Base-by-base conservation (phyloP, 2,329 filamentous ascomycete species). In the Arachnopeziza araneosa region DNA sequence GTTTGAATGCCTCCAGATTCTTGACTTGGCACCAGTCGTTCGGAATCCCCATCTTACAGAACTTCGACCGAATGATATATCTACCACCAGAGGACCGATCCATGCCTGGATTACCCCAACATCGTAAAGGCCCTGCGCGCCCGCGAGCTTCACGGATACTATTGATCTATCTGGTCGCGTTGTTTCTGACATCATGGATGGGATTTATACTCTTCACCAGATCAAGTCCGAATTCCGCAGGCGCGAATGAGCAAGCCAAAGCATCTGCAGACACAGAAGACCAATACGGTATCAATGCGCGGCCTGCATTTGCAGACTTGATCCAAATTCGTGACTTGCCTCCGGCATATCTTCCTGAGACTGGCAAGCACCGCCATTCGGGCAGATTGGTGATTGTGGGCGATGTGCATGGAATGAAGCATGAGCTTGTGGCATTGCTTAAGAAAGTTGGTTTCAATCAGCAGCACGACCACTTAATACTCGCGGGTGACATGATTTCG, bases 361-460 rank as follows among this genome's bases (percentile, higher is more conserved):
- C 66, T 1, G 70, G 70, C 2, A 76, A 75, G 2, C 52, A 68
- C 24, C 60, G 72, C 22, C 75, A 77, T 48, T 68, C 76, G 23
- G 84, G 82, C 57, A 80, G 92, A 21, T 77, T 99, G 24, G 78
- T 98, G 36, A 80, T 98, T 62, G 80, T 98, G 36, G 93, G 95
- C 58, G 95, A 99, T 75, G 91, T 98, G 17, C 93, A 98, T 76
- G 95, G 95, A 54, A 95, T 95, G 78, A 84, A 84, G 67, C 73
- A 82, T 14, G 83, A 91, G 63, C 79, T 91, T 71, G 75, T 79
- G 72, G 71, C 79, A 19, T 79, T 98, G 14, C 80, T 98, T 24
- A 72, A 81, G 5, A 86, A 90, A 69, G 77, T 89, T 23, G 72
- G 79, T 19, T 93, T 91, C 74, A 74, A 87, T 61, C 71, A 75